phyloP scores from a whole-genome alignment of 805 yeast species.

The Candida stauntonica region DNA sequence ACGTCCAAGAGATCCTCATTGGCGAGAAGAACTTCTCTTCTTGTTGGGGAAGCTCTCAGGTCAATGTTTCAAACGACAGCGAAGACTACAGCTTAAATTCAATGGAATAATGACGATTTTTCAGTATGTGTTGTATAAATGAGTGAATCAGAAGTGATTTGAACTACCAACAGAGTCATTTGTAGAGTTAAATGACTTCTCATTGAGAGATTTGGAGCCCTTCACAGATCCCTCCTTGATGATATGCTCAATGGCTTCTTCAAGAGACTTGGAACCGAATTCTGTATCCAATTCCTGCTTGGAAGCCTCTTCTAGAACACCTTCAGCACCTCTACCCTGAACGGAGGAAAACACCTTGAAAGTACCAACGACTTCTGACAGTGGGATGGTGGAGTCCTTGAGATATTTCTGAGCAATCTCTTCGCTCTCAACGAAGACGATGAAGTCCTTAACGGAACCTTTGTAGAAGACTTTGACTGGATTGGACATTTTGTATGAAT shows the following conservation, averaged over 20 bases:
- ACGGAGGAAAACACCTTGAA: slow-evolving; percentile 62
- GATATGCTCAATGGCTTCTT: slow-evolving; percentile 56
- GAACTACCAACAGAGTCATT: slow-evolving; percentile 42
- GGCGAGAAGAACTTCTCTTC: slow-evolving; percentile 21
- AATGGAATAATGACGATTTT: too few relatives aligned
- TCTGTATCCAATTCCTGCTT: slow-evolving; percentile 58
- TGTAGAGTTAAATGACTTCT: slow-evolving; percentile 33
- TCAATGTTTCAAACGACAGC: slow-evolving; percentile 15
- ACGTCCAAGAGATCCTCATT: slow-evolving; percentile 12
- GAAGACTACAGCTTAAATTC: too few relatives aligned
- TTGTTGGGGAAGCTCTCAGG: slow-evolving; percentile 21
- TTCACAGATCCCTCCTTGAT: slow-evolving; percentile 56
- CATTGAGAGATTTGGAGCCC: slow-evolving; percentile 28
- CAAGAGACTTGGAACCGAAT: slow-evolving; percentile 52
- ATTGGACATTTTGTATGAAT: slow-evolving; percentile 17
- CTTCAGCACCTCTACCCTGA: slow-evolving; percentile 64
- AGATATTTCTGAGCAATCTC: slow-evolving; percentile 45
- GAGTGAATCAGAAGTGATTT: slow-evolving; percentile 1
- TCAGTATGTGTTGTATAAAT: too few relatives aligned
- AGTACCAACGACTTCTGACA: slow-evolving; percentile 56
- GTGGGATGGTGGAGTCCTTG: slow-evolving; percentile 48
- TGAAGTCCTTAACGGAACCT: slow-evolving; percentile 61
- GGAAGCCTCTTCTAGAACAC: slow-evolving; percentile 69
- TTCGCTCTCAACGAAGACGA: slow-evolving; percentile 56
- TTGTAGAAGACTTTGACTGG: slow-evolving; percentile 56